Evolutionary conservation across 2,329 filamentous ascomycete genomes (phyloP).

Genomic region (Alternaria sp.): DNA sequence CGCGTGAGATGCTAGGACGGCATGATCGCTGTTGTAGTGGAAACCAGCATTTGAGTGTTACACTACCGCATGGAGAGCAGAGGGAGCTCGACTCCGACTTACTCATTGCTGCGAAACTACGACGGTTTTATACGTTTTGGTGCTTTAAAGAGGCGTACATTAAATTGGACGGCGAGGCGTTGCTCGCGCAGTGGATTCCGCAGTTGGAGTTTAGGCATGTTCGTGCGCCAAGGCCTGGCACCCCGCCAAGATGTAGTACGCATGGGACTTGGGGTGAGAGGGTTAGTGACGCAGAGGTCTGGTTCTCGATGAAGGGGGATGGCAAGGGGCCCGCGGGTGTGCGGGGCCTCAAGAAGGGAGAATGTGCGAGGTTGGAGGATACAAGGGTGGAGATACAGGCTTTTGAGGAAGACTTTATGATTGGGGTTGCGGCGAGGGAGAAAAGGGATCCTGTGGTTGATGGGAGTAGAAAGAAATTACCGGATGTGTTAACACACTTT

Average conservation of each 20-base stretch:
- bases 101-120: constrained; percentile 68
- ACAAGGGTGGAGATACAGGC: constrained; percentile 66
- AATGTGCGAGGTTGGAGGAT: constrained; percentile 53
- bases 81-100: constrained; percentile 54
- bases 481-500: constrained; percentile 53
- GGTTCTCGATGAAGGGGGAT: constrained; percentile 54
- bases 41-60: constrained; percentile 52
- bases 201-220: constrained; percentile 74
- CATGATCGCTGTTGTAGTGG: constrained; percentile 55
- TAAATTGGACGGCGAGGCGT: constrained; percentile 81
- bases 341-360: constrained; percentile 10
- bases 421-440: constrained; percentile 62
- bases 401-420: constrained; percentile 66
- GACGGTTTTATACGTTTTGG: constrained; percentile 80
- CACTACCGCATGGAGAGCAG: constrained; percentile 47
- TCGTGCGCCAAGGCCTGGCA: constrained; percentile 56
- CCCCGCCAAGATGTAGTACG: constrained; percentile 54
- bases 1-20: constrained; percentile 53
- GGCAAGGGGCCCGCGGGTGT: constrained; percentile 17
- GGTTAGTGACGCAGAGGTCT: constrained; percentile 60
- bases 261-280: constrained; percentile 58
- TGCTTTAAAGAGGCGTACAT: constrained; percentile 82
- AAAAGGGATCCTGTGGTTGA: constrained; percentile 12
- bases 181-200: constrained; percentile 75
- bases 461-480: constrained; percentile 42